Conservation (phyloP, 345 rosid genomes). For the Lepidium sativum region DNA sequence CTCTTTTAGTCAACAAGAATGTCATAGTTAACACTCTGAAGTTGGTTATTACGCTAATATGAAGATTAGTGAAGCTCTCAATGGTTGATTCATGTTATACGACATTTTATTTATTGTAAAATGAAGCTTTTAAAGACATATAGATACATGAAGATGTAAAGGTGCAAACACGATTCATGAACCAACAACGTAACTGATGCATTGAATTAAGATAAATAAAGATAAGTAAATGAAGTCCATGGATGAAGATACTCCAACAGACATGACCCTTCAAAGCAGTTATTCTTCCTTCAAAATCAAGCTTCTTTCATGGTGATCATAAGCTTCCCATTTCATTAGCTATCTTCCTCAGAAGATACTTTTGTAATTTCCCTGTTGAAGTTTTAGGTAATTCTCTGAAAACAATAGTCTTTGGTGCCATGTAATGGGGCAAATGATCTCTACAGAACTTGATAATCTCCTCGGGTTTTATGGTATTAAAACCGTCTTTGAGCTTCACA, state of each 20-base stretch:
- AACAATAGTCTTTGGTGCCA: constrained; percentile 66
- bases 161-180: too few relatives aligned
- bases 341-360: constrained; percentile 52
- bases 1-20: constrained; percentile 6
- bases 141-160: too few relatives aligned
- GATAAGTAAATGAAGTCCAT: too few relatives aligned
- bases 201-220: too few relatives aligned
- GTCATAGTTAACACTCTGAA: constrained; percentile 5
- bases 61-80: too few relatives aligned
- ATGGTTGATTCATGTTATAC: too few relatives aligned
- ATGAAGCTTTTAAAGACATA: too few relatives aligned
- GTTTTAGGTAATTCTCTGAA: constrained; percentile 66
- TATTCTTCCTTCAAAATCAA: not conserved
- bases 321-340: constrained; percentile 46
- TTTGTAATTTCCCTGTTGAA: constrained; percentile 73
- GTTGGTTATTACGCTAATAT: too few relatives aligned
- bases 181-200: too few relatives aligned
- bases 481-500: constrained; percentile 58
- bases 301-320: not conserved
- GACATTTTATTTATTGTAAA: too few relatives aligned
- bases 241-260: too few relatives aligned
- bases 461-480: constrained; percentile 6
- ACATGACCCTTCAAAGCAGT: too few relatives aligned
- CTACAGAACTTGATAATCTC: constrained; percentile 57
- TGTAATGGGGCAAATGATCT: constrained; percentile 55